phyloP scores from a whole-genome alignment of 2,329 filamentous ascomycete species.

The Cordyceps fumosorosea region DNA sequence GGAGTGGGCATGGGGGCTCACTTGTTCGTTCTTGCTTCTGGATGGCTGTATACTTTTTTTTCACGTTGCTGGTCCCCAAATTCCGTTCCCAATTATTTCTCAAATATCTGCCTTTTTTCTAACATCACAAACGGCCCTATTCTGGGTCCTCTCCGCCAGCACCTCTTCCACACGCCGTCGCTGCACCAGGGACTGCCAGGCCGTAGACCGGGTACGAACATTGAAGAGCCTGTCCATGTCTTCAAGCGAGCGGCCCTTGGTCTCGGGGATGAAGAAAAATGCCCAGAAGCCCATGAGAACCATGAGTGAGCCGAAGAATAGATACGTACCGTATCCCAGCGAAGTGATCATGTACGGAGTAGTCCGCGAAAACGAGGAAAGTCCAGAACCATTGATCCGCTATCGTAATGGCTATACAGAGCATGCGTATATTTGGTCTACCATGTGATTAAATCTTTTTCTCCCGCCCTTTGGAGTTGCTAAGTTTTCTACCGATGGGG shows the following conservation, averaged over 20 bases:
- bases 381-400: conserved; percentile 33
- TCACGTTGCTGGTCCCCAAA: too few species aligned
- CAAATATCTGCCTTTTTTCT: neutral
- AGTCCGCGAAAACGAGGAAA: conserved; percentile 33
- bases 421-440: conserved; percentile 24
- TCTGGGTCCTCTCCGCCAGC: neutral
- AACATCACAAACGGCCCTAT: neutral
- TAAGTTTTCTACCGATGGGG: conserved; percentile 19
- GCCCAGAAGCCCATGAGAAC: neutral
- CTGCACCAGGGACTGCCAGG: neutral
- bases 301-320: neutral
- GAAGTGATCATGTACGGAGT: neutral
- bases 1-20: too few species aligned
- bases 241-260: conserved; percentile 29
- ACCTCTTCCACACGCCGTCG: neutral
- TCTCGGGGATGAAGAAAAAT: conserved; percentile 39
- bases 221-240: neutral
- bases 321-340: neutral
- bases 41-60: too few species aligned
- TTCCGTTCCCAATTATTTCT: too few species aligned
- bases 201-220: neutral
- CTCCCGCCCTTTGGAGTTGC: neutral
- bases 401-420: conserved; percentile 28
- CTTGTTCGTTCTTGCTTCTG: too few species aligned
- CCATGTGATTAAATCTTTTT: neutral